Base-by-base conservation (phyloP, 1,139 yeast species). In the Hyphopichia pseudoburtonii region DNA sequence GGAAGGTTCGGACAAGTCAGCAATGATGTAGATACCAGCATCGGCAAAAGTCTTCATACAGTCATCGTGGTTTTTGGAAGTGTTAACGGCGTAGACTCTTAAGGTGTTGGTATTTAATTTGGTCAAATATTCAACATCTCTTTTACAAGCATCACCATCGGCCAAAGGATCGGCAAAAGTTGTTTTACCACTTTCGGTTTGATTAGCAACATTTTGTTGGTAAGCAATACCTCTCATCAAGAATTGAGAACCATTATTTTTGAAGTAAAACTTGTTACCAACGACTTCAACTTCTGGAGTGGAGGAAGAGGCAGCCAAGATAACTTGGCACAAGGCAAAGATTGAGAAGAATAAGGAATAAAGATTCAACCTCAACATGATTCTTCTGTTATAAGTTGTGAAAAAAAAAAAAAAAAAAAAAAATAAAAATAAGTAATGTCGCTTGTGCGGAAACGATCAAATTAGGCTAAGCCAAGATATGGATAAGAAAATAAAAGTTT, bases 21-120 rank as follows among this genome's bases (percentile, higher is more conserved):
- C 85, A 65, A 85, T 78, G 38, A 85, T 82, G 52, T 85, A 85
- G 48, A 85, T 84, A 45, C 89, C 90, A 19, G 90, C 90, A 41
- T 82, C 87, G 43, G 72, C 74, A 46, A 85, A 70, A 40, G 73
- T 64, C 32, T 64, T 46, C 89, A 85, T 82, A 71, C 92, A 84
- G 28, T 70, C 72, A 42, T 77, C 73, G 58, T 85, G 94, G 53
- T 83, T 78, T 46, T 70, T 62, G 28, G 79, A 59, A 22, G 79
- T 73, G 61, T 84, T 82, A 38, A 85, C 73, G 32, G 90, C 88
- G 56, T 84, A 84, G 17, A 85, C 86, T 67, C 92, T 75, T 51
- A 85, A 68, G 40, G 82, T 78, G 54, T 84, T 83, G 45, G 87
- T 78, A 41, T 75, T 68, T 36, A 82, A 63, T 39, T 74, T 78